Percentiles rank a stretch among this genome's conserved stretches.
These are phyloP conservation scores for Pichia sp. DNA, from an alignment of 1,139 yeast species.

Conservation along the genomic window DNA sequence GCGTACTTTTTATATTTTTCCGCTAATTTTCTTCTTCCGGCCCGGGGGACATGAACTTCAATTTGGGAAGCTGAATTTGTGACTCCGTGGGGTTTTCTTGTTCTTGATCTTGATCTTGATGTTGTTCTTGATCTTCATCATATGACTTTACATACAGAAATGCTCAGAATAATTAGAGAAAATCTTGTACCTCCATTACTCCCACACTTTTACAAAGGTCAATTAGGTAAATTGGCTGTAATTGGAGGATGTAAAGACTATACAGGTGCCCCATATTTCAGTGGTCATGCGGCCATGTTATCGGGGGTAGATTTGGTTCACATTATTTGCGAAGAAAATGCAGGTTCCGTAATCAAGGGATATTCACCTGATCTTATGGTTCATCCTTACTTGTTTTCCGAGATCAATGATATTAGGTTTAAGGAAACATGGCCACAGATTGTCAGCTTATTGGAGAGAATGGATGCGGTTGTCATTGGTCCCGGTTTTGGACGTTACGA, in stretches of 20 bases:
- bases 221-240: conserved; percentile 75
- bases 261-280: conserved; percentile 94
- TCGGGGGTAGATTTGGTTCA: conserved; percentile 89
- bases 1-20: too few relatives aligned
- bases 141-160: too few relatives aligned
- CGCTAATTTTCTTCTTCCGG: too few relatives aligned
- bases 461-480: conserved; percentile 81
- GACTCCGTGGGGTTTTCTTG: too few relatives aligned
- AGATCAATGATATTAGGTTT: conserved; percentile 23
- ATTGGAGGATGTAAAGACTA: conserved; percentile 94
- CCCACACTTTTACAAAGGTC: conserved; percentile 79
- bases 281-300: conserved; percentile 76
- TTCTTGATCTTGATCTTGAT: too few relatives aligned
- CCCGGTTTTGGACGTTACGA: conserved; percentile 88
- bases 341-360: conserved; percentile 74
- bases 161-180: conserved; percentile 15
- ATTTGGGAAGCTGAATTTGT: too few relatives aligned
- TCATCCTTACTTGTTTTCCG: conserved; percentile 63
- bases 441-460: conserved; percentile 44
- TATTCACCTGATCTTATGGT: conserved; percentile 95
- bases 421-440: not conserved
- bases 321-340: conserved; percentile 69
- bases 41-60: too few relatives aligned
- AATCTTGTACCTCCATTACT: conserved; percentile 68
- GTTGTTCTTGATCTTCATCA: too few relatives aligned